Evolutionary conservation across 1,284 basidiomycete species (phyloP), one percentile per base, ranked within the genome.

Genomic region (Puccinia sorghi): DNA sequence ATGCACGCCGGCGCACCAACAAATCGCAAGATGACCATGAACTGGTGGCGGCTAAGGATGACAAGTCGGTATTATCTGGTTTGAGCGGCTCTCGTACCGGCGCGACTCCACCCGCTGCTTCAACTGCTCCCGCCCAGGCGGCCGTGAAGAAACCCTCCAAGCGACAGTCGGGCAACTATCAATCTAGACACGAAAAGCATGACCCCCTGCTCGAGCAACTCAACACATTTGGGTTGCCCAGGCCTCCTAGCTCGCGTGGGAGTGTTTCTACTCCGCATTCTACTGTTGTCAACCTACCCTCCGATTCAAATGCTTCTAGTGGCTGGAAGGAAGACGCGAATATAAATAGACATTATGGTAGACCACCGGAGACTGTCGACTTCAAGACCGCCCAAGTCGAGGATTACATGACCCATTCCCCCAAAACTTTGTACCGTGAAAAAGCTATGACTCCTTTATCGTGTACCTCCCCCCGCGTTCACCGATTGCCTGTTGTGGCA

Each of bases 401-500:
- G 27, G 52, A 37, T 37, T 22, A 57, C n/a, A 25, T 15, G 37
- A 32, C 11, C 43, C 25, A 37, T 57, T 46, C 72, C 22, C 56
- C 39, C 25, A 39, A 61, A 63, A 22, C 27, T 17, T 50, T 61
- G 43, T 27, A 75, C 22, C 17, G 46, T 54, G 25, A 63, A 20
- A 54, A 41, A 25, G 37, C n/a, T 27, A 22, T n/a, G 37, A 66
- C 66, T 8, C 64, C 64, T 43, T 48, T 46, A 37, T 52, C 46
- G 20, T 72, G 32, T n/a, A 11, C 52, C 39, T n/a, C 70, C 25
- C 37, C 48, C 15, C 54, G 57, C 46, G 32, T 72, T 46, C 66
- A 66, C 57, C 73, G 73, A 12, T 32, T 69, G 64, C 64, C 74
- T 25, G 50, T 77, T 22, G 64, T 77, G 22, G 74, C 74, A 25